A percentile compares a stretch with the other conserved stretches of the same genome.
Evolutionary conservation across 2,329 filamentous ascomycete genomes (phyloP).

Genomic region (Neonectria faginata): DNA sequence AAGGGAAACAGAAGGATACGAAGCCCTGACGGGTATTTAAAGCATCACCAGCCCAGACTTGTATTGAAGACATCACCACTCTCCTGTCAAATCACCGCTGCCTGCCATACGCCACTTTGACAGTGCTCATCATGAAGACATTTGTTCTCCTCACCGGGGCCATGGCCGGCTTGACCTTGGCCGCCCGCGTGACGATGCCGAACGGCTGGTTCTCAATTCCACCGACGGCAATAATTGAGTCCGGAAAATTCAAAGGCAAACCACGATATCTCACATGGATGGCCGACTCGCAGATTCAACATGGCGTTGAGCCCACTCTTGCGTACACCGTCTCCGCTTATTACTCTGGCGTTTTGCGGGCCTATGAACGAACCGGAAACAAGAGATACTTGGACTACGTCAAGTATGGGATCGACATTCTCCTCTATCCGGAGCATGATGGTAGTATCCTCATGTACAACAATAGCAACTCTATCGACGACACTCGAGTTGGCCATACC

Average conservation of each 20-base stretch:
- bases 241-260: slow-evolving; percentile 26
- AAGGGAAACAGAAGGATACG: not conserved
- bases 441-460: slow-evolving; percentile 38
- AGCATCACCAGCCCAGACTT: not conserved
- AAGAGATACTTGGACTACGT: slow-evolving; percentile 42
- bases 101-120: not conserved
- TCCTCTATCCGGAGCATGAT: slow-evolving; percentile 40
- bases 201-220: slow-evolving; percentile 34
- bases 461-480: slow-evolving; percentile 34
- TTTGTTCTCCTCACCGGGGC: not conserved
- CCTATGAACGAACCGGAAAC: slow-evolving; percentile 39
- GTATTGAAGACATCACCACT: not conserved
- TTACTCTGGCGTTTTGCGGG: slow-evolving; percentile 31
- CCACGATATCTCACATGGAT: slow-evolving; percentile 45
- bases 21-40: not conserved
- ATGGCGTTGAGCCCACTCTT: slow-evolving; percentile 42
- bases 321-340: slow-evolving; percentile 41
- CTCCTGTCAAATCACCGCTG: not conserved
- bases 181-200: slow-evolving; percentile 22
- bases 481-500: slow-evolving; percentile 33
- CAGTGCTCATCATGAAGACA: slow-evolving; percentile 11
- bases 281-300: slow-evolving; percentile 45
- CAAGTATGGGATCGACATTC: slow-evolving; percentile 39
- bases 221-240: slow-evolving; percentile 27
- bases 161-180: not conserved